Evolutionary conservation across 495 filamentous ascomycete species (phyloP).

Genomic region (Penicillium diatomitis): DNA sequence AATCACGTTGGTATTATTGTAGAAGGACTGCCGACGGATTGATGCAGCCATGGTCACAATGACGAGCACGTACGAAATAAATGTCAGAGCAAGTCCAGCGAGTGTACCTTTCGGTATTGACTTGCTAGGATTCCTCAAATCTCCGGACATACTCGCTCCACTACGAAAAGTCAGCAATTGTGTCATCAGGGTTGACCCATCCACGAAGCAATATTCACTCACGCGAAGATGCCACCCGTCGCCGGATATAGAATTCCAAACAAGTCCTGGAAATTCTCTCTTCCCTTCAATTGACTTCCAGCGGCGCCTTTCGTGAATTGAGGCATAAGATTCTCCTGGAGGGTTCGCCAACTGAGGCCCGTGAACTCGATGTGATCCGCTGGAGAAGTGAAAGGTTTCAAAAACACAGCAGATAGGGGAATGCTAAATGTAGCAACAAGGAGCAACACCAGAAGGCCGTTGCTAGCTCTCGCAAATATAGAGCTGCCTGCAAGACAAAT

Average conservation of each 20-base stretch:
- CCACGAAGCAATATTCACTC: slow-evolving; percentile 15
- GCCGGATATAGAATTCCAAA: slow-evolving; percentile 86
- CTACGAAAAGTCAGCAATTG: slow-evolving; percentile 23
- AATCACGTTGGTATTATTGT: slow-evolving; percentile 68
- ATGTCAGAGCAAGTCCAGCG: slow-evolving; percentile 65
- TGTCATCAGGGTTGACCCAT: neutral
- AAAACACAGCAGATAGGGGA: slow-evolving; percentile 60
- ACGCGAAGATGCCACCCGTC: slow-evolving; percentile 64
- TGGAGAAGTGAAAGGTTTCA: slow-evolving; percentile 55
- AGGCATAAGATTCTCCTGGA: slow-evolving; percentile 64
- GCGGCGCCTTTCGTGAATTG: slow-evolving; percentile 56
- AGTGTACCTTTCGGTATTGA: slow-evolving; percentile 77
- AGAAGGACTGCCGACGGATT: slow-evolving; percentile 63
- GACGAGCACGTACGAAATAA: slow-evolving; percentile 65
- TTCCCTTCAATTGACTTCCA: slow-evolving; percentile 54
- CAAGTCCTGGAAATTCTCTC: slow-evolving; percentile 71
- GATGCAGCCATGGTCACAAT: slow-evolving; percentile 75
- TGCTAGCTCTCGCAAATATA: slow-evolving; percentile 72
- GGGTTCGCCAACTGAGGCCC: slow-evolving; percentile 58
- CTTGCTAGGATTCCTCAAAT: slow-evolving; percentile 74
- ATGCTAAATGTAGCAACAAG: slow-evolving; percentile 73
- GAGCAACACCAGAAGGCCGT: slow-evolving; percentile 66
- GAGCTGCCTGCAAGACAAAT: slow-evolving; percentile 76
- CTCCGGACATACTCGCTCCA: slow-evolving; percentile 87
- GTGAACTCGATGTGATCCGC: slow-evolving; percentile 63